Evolutionary conservation across 129 eudicot genomes (phyloP).

Genomic region (Tanacetum coccineum): DNA sequence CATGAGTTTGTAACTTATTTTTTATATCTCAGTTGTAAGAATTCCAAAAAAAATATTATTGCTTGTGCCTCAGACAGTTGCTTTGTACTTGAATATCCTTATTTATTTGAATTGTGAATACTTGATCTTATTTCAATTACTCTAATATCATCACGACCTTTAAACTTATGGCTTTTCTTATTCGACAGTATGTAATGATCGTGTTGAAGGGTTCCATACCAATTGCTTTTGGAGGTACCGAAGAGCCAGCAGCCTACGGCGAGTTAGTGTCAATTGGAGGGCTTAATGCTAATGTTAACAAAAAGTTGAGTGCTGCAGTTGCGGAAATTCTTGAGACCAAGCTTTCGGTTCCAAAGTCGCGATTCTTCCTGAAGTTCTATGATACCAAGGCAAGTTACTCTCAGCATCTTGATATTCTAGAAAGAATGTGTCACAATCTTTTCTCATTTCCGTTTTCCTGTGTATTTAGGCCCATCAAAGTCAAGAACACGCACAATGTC

Average conservation of each 20-base stretch:
- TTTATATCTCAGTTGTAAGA: conserved; percentile 1
- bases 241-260: conserved; percentile 90
- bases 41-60: not conserved
- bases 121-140: not conserved
- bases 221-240: conserved; percentile 84
- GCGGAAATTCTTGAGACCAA: conserved; percentile 74
- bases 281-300: conserved; percentile 69
- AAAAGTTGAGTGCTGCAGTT: conserved; percentile 79
- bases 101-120: not conserved
- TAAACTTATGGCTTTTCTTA: conserved; percentile 5
- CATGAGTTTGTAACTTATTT: not conserved
- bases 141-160: not conserved
- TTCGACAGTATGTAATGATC: conserved; percentile 86
- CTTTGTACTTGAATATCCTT: conserved; percentile 3
- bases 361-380: conserved; percentile 76
- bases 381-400: conserved; percentile 66
- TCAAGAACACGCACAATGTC: conserved; percentile 97
- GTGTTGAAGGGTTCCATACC: conserved; percentile 86
- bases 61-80: not conserved
- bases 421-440: conserved; percentile 13
- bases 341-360: conserved; percentile 60
- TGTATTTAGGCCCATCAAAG: conserved; percentile 80
- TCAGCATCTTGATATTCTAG: not conserved
- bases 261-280: conserved; percentile 97
- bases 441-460: conserved; percentile 73